Base-by-base conservation (phyloP, 2,329 filamentous ascomycete species). In the Microcera coccophila region DNA sequence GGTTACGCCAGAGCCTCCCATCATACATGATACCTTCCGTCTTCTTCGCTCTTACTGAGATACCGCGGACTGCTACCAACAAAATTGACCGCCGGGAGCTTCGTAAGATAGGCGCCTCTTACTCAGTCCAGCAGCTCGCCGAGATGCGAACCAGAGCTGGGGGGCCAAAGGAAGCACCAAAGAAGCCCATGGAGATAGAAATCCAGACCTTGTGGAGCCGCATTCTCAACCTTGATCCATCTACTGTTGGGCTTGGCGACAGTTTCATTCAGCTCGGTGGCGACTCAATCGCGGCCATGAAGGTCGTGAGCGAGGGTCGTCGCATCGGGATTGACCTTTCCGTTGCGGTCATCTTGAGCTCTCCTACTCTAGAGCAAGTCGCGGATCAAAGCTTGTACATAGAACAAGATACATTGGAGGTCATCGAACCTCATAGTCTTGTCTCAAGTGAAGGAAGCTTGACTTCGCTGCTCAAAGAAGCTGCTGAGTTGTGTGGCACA, bases 221-320 rank as follows among this genome's bases (percentile, higher is more conserved):
- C 5, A 46, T 57, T 3, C 33, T 57, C 9, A 24, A 33, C 4
- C 19, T 55, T 2, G n/a, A 47, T 1, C 38, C 47, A 4, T 16
- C 34, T 1, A 32, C 29, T 0, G 67, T 73, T 14, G 61, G 64
- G 4, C 41, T 60, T 2, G 48, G 52, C 15, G 52, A 58, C 32
- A 48, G 48, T 16, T 62, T 62, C 38, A 59, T 62, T 40, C 44
- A 42, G 5, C 45, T 62, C 1, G 59, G 59, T 3, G 59, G 59
- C 2, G 50, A 61, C 33, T 62, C 59, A 0, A 47, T 60, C 16
- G 34, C 39, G 1, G 54, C 57, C 1, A 60, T 60, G 44, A 54
- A 46, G 28, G 42, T 56, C 0, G 57, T 58, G 1, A 26, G 32
- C 4, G 32, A 45, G 10, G 45, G 41, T 10, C 37, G 50, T n/a